phyloP scores from a whole-genome alignment of 148 eudicot genomes.

The Silene conica region DNA sequence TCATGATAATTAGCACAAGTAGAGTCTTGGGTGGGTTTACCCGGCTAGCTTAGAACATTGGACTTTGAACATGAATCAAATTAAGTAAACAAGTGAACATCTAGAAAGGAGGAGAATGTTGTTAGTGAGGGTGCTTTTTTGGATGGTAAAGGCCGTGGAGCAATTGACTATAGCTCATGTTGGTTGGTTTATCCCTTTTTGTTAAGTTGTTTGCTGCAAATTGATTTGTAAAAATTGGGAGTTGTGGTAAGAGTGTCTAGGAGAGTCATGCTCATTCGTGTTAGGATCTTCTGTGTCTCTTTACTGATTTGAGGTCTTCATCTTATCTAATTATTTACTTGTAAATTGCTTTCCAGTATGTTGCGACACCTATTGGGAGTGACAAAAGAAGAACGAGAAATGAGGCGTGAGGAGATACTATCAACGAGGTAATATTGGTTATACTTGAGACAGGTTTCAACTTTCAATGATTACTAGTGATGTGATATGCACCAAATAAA shows the following conservation, averaged over 20 bases:
- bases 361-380: conserved; percentile 74
- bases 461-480: background rate
- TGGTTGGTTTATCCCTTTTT: background rate
- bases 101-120: background rate
- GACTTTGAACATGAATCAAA: background rate
- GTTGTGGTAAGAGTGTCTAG: background rate
- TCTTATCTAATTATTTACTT: background rate
- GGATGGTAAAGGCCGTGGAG: background rate
- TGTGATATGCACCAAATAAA: background rate
- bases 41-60: background rate
- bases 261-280: background rate
- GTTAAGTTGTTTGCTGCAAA: background rate
- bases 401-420: conserved; percentile 89
- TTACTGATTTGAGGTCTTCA: background rate
- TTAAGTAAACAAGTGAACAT: background rate
- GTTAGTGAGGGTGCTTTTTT: background rate
- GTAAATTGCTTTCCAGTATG: conserved; percentile 55
- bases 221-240: conserved; percentile 1
- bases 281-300: background rate
- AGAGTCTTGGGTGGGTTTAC: background rate
- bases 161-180: background rate
- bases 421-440: conserved; percentile 68
- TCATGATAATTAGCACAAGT: background rate
- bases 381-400: conserved; percentile 81
- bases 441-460: background rate